phyloP scores from a whole-genome alignment of 2,329 filamentous ascomycete species.

The Pseudopithomyces chartarum region DNA sequence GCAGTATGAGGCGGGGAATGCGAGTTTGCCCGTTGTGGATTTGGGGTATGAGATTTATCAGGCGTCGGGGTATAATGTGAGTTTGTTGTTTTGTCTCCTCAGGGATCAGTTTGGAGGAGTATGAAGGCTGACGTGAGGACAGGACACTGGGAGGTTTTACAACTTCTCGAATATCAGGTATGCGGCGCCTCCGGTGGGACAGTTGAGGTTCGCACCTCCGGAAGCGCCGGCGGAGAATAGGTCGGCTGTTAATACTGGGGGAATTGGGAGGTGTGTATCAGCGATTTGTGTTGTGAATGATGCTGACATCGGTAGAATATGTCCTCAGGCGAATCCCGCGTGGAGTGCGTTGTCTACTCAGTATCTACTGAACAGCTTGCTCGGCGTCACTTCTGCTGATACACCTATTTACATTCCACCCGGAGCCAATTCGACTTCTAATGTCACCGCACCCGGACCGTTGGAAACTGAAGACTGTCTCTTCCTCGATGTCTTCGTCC shows the following conservation, averaged over 20 bases:
- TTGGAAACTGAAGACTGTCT: conserved; percentile 53
- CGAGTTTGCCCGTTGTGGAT: conserved; percentile 53
- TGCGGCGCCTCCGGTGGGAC: conserved; percentile 58
- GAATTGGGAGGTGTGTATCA: conserved; percentile 35
- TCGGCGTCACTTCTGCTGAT: conserved; percentile 34
- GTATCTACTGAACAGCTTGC: conserved; percentile 40
- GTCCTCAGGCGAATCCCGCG: conserved; percentile 45
- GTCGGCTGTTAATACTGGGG: conserved; percentile 52
- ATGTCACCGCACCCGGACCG: conserved; percentile 27
- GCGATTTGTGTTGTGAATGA: neutral
- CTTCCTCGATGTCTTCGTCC: conserved; percentile 55
- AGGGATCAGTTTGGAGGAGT: neutral
- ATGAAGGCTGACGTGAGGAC: conserved; percentile 5
- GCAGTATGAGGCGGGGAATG: conserved; percentile 17
- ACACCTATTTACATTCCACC: conserved; percentile 31
- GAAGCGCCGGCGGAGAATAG: conserved; percentile 50
- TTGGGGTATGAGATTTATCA: conserved; percentile 60
- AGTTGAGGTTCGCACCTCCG: conserved; percentile 58
- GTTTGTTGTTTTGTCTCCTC: conserved; percentile 12
- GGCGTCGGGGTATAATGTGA: conserved; percentile 52
- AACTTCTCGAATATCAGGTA: conserved; percentile 64
- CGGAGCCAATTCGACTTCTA: conserved; percentile 30
- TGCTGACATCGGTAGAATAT: conserved; percentile 26
- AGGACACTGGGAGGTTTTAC: conserved; percentile 52
- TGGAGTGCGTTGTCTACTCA: conserved; percentile 47